A percentile compares a stretch with the other conserved stretches of the same genome.
These are phyloP conservation scores for Metarhizium sp. DNA, from an alignment of 2,329 filamentous ascomycete species.

Conservation along the genomic window DNA sequence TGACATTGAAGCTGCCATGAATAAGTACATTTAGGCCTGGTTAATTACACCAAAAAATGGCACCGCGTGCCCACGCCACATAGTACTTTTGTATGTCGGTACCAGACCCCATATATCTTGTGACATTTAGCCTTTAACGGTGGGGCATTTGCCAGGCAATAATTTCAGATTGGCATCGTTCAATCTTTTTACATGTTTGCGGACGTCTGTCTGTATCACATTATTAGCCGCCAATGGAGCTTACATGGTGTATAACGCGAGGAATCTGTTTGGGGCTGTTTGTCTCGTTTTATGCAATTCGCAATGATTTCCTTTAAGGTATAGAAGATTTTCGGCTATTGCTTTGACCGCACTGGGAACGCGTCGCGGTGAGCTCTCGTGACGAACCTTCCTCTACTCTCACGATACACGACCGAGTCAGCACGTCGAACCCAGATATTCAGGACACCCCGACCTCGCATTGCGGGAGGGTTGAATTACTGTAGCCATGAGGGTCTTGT, in stretches of 20 bases:
- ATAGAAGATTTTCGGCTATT: not conserved
- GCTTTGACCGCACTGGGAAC: not conserved
- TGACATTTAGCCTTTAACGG: too few relatives aligned
- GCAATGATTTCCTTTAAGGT: not conserved
- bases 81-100: too few relatives aligned
- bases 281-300: not conserved
- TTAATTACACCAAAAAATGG: too few relatives aligned
- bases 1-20: too few relatives aligned
- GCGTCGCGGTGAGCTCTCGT: not conserved
- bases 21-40: too few relatives aligned
- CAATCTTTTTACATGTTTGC: not conserved
- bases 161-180: not conserved
- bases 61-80: too few relatives aligned
- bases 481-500: slow-evolving; percentile 38
- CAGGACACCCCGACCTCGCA: not conserved
- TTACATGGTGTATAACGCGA: not conserved
- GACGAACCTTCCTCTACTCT: not conserved
- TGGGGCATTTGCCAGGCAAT: too few relatives aligned
- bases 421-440: not conserved
- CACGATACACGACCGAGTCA: not conserved
- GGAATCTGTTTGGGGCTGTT: not conserved
- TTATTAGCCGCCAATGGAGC: not conserved
- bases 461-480: not conserved
- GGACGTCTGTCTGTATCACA: not conserved
- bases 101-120: too few relatives aligned